Percentiles rank a stretch among this genome's conserved stretches.
Conservation (phyloP, 352 stramenopile species). For the Pilasporangium apinafurcum region DNA sequence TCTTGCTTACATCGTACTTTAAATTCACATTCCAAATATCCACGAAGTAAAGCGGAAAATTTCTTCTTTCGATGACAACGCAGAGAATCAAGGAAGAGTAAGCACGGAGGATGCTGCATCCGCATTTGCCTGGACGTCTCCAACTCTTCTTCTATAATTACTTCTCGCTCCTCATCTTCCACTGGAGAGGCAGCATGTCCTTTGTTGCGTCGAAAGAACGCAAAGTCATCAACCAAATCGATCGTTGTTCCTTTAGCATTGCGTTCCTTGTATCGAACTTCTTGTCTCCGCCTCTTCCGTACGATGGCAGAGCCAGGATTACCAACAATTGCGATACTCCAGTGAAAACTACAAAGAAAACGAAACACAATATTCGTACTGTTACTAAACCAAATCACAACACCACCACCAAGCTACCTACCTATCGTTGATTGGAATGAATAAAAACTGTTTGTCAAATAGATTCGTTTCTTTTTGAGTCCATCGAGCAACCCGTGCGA, state of each 20-base stretch:
- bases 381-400: neutral
- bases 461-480: constrained; percentile 80
- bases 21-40: constrained; percentile 87
- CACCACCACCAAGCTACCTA: constrained; percentile 7
- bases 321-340: constrained; percentile 84
- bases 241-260: constrained; percentile 9
- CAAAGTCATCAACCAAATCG: constrained; percentile 26
- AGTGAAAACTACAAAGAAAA: constrained; percentile 72
- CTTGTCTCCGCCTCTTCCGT: constrained; percentile 22
- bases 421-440: constrained; percentile 89
- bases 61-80: constrained; percentile 90
- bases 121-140: constrained; percentile 24
- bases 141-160: constrained; percentile 42
- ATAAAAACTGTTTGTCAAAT: constrained; percentile 82
- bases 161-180: constrained; percentile 4
- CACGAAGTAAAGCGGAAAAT: constrained; percentile 72
- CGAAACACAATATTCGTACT: neutral
- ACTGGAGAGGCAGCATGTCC: neutral
- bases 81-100: constrained; percentile 95
- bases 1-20: constrained; percentile 9
- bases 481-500: constrained; percentile 63
- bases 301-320: constrained; percentile 73
- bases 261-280: constrained; percentile 2
- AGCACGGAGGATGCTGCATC: constrained; percentile 46
- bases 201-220: constrained; percentile 3